Base-by-base conservation (phyloP, 495 filamentous ascomycete species). In the Penicillium robsamsonii region DNA sequence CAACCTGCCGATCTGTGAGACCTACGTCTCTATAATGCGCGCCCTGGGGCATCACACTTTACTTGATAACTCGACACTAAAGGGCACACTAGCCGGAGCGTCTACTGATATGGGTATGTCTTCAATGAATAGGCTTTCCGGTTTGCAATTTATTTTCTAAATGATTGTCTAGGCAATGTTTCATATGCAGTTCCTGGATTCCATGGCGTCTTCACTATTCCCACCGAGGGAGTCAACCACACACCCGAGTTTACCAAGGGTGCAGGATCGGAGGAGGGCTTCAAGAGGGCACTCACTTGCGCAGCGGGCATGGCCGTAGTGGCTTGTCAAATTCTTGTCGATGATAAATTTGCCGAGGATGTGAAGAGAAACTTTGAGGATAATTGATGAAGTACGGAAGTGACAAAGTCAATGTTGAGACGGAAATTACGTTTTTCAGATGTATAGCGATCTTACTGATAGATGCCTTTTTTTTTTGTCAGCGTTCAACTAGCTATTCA, bases 221-320 rank as follows among this genome's bases (percentile, higher is more conserved):
- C 69, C 6, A 68, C 76, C 1, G 68, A 75, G n/a, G 72, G 77
- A 7, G 74, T 76, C 33, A 83, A 84, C 51, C 83, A 86, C 58
- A 85, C 79, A 1, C 79, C 77, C 15, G 65, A 74, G 12, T 86
- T 86, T 57, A 75, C 81, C 0, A 71, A 69, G 0, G 83, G 77
- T 0, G 80, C 81, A 1, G 78, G 78, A 9, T 83, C 80, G 8
- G 61, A 75, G 0, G 78, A 84, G 40, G 68, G 73, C 0, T 75
- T 77, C 46, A 56, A 70, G 29, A 63, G 73, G 29, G 76, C 76
- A 5, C 47, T 84, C 27, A 67, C 75, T 46, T 83, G 81, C 48
- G 82, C 76, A 5, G 77, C 75, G 53, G 83, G 78, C n/a, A 84
- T 86, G 81, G 81, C 83, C 4, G 65, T 75, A 53, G 73, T 83